Conservation (phyloP, 2,329 filamentous ascomycete genomes). For the Botrytis fabae region DNA sequence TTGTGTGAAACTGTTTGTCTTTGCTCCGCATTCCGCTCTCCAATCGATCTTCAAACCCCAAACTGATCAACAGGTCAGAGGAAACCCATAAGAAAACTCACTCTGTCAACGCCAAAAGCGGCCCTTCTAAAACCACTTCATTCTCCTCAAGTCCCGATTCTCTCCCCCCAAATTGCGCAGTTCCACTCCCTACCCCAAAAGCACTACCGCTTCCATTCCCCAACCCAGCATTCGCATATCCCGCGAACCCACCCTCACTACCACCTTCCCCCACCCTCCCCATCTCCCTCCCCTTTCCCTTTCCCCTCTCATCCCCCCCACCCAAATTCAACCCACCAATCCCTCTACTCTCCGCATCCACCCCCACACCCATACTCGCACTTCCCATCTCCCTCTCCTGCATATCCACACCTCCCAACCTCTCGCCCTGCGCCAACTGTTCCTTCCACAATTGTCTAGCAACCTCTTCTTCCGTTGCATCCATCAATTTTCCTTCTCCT, state of each 20-base stretch:
- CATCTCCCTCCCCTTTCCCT: not conserved
- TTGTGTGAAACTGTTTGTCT: not conserved
- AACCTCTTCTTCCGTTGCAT: not conserved
- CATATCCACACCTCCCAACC: not conserved
- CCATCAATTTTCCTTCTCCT: not conserved
- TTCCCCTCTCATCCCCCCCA: not conserved
- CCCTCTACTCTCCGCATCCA: not conserved
- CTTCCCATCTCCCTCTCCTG: not conserved
- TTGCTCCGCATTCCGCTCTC: too few species aligned
- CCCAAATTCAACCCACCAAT: not conserved
- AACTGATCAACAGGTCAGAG: not conserved
- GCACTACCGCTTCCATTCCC: not conserved
- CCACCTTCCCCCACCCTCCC: not conserved
- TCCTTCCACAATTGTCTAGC: not conserved
- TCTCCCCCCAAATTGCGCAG: not conserved
- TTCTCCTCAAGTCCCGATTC: not conserved
- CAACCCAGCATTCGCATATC: not conserved
- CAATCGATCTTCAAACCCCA: too few species aligned
- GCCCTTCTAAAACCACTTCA: slow-evolving; percentile 16
- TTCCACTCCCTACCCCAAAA: too few species aligned
- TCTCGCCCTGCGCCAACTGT: not conserved
- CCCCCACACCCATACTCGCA: not conserved
- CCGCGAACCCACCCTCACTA: not conserved
- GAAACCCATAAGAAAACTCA: not conserved
- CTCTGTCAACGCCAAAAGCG: slow-evolving; percentile 9